Conservation (phyloP, 2,329 filamentous ascomycete species). For the Exophiala viscosa region DNA sequence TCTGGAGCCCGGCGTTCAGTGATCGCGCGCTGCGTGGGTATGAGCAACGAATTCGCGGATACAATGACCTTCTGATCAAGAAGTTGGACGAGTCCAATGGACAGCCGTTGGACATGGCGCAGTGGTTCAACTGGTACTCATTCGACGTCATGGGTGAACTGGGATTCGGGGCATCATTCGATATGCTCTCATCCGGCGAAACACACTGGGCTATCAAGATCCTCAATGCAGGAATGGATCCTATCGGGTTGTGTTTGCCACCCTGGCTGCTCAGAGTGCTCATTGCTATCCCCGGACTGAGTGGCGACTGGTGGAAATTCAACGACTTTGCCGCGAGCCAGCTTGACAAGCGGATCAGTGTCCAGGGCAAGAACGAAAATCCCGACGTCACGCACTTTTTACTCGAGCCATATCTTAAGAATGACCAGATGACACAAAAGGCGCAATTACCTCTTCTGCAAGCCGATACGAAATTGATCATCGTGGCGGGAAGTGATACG, state of each 20-base stretch:
- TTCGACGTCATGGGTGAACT: slow-evolving; percentile 38
- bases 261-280: slow-evolving; percentile 27
- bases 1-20: slow-evolving; percentile 42
- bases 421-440: slow-evolving; percentile 13
- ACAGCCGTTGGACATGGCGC: slow-evolving; percentile 35
- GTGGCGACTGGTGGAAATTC: slow-evolving; percentile 34
- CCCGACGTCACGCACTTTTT: slow-evolving; percentile 30
- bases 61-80: slow-evolving; percentile 36
- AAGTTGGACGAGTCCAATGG: slow-evolving; percentile 30
- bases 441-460: slow-evolving; percentile 29
- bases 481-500: slow-evolving; percentile 34
- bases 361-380: slow-evolving; percentile 24
- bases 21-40: slow-evolving; percentile 37
- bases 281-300: slow-evolving; percentile 32
- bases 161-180: slow-evolving; percentile 34
- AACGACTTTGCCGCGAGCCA: slow-evolving; percentile 35
- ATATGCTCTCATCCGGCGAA: slow-evolving; percentile 31
- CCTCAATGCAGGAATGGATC: slow-evolving; percentile 32
- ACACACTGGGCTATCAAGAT: slow-evolving; percentile 37
- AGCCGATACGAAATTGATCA: slow-evolving; percentile 31
- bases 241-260: slow-evolving; percentile 24
- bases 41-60: slow-evolving; percentile 36
- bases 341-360: slow-evolving; percentile 33
- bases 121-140: slow-evolving; percentile 36
- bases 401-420: slow-evolving; percentile 26